A percentile compares a stretch with the other conserved stretches of the same genome.
Evolutionary conservation across 2,329 filamentous ascomycete species (phyloP).

Genomic region (Xylaria sp.): DNA sequence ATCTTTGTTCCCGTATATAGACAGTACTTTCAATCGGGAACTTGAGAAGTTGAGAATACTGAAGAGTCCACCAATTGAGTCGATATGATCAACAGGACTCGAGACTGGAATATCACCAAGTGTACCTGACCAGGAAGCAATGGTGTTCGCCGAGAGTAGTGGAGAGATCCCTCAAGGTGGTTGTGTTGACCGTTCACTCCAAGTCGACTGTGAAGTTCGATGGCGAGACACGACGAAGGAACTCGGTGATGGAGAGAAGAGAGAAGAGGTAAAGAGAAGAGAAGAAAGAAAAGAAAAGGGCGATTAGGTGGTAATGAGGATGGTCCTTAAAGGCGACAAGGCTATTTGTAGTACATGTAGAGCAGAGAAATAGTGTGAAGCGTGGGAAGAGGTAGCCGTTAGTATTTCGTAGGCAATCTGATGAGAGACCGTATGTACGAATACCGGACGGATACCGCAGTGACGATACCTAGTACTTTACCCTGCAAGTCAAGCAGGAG

Average conservation of each 20-base stretch:
- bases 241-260: background rate
- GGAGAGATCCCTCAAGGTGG: background rate
- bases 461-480: too few species aligned
- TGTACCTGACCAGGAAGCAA: background rate
- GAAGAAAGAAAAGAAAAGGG: constrained; percentile 5
- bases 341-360: constrained; percentile 11
- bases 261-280: constrained; percentile 1
- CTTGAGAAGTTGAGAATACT: background rate
- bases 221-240: background rate
- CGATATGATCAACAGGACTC: background rate
- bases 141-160: constrained; percentile 1
- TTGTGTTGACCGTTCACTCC: background rate
- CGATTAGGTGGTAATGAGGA: background rate
- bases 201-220: background rate
- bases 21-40: background rate
- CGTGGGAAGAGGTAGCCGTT: too few species aligned
- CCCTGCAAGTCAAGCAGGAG: background rate
- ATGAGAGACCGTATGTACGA: too few species aligned
- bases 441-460: too few species aligned
- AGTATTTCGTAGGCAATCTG: too few species aligned
- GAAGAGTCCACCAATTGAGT: background rate
- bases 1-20: background rate
- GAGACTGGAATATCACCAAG: background rate
- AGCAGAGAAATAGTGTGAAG: too few species aligned
- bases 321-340: constrained; percentile 15